Evolutionary conservation across 192 early-diverging fungal species (phyloP).

Genomic region (Coemansia sp.): DNA sequence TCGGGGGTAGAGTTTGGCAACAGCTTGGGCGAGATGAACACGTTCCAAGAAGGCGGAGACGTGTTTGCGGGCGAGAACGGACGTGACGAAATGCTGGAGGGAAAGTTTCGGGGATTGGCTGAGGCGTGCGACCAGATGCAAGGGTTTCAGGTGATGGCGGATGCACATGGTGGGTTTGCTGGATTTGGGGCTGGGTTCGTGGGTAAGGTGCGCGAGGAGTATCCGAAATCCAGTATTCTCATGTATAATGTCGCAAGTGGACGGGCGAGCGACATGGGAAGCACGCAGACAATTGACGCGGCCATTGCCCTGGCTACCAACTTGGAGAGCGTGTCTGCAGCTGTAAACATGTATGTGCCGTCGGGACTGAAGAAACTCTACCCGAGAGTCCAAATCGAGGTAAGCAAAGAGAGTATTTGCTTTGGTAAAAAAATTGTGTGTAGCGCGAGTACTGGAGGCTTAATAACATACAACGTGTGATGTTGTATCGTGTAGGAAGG

Average conservation of each 20-base stretch:
- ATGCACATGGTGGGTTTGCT: constrained; percentile 69
- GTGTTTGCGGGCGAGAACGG: constrained; percentile 40
- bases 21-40: constrained; percentile 58
- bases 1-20: constrained; percentile 61
- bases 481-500: constrained; percentile 11
- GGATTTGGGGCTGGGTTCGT: constrained; percentile 66
- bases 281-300: constrained; percentile 18
- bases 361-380: constrained; percentile 3
- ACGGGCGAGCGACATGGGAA: background rate
- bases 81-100: constrained; percentile 45
- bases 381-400: constrained; percentile 12
- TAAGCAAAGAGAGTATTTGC: background rate
- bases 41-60: constrained; percentile 60
- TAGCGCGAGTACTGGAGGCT: background rate
- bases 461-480: background rate
- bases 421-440: background rate
- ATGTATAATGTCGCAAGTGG: constrained; percentile 58
- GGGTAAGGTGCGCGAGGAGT: constrained; percentile 69
- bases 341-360: constrained; percentile 40
- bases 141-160: constrained; percentile 74
- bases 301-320: constrained; percentile 29
- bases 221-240: constrained; percentile 63
- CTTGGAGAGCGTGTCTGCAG: constrained; percentile 31
- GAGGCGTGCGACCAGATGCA: constrained; percentile 56
- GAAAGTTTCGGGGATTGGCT: constrained; percentile 29